These are phyloP conservation scores for Aquanectria penicillioides DNA, from an alignment of 2,329 filamentous ascomycete species.

Conservation along the genomic window DNA sequence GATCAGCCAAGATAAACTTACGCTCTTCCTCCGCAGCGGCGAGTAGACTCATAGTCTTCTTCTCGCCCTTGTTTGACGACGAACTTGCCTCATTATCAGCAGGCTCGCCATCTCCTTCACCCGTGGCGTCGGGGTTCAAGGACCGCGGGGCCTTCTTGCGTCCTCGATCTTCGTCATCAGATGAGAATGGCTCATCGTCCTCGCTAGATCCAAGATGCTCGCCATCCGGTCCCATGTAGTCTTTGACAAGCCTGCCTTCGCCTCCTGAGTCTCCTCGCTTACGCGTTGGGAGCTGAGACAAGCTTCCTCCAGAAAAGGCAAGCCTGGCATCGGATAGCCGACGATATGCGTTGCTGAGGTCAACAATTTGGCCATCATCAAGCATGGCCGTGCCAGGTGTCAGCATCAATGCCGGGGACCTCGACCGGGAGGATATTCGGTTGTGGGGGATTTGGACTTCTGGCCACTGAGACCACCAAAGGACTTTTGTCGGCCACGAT, in stretches of 20 bases:
- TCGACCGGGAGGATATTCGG: slow-evolving; percentile 54
- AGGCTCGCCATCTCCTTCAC: slow-evolving; percentile 35
- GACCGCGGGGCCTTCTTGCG: slow-evolving; percentile 64
- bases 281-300: slow-evolving; percentile 69
- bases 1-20: slow-evolving; percentile 57
- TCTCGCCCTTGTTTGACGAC: slow-evolving; percentile 50
- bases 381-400: slow-evolving; percentile 58
- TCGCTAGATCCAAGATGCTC: slow-evolving; percentile 76
- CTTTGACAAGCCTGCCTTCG: slow-evolving; percentile 72
- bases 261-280: slow-evolving; percentile 58
- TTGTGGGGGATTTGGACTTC: slow-evolving; percentile 59
- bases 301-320: slow-evolving; percentile 68
- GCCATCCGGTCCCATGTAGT: slow-evolving; percentile 72
- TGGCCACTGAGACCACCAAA: slow-evolving; percentile 47
- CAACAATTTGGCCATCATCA: slow-evolving; percentile 69
- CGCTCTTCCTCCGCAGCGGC: slow-evolving; percentile 83
- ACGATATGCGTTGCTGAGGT: slow-evolving; percentile 76
- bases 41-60: slow-evolving; percentile 69
- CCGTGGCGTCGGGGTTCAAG: slow-evolving; percentile 53
- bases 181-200: slow-evolving; percentile 71
- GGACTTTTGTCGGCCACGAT: slow-evolving; percentile 53
- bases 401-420: slow-evolving; percentile 47
- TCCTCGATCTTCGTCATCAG: slow-evolving; percentile 75
- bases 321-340: slow-evolving; percentile 78
- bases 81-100: slow-evolving; percentile 46